Conservation (phyloP, 495 filamentous ascomycete genomes). For the Articulospora tetracladia region DNA sequence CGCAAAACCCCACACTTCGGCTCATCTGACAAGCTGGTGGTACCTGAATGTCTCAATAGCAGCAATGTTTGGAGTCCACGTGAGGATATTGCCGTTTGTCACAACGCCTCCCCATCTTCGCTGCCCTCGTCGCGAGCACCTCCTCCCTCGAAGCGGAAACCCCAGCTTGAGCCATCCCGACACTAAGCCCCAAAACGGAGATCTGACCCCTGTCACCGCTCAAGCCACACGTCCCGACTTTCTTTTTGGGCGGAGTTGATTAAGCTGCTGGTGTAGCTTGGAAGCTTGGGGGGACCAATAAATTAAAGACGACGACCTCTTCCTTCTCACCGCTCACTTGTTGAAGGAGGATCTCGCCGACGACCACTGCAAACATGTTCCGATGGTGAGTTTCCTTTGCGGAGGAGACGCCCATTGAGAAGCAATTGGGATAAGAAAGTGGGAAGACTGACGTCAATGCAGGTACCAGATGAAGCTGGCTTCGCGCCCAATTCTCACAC, state of each 20-base stretch:
- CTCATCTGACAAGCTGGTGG: constrained; percentile 1
- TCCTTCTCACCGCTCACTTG: not conserved
- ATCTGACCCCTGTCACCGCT: too few relatives aligned
- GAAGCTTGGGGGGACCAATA: too few relatives aligned
- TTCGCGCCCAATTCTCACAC: constrained; percentile 78
- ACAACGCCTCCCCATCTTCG: not conserved
- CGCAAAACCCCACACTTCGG: constrained; percentile 2
- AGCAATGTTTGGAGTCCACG: not conserved
- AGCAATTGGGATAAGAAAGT: not conserved
- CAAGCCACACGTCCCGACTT: not conserved
- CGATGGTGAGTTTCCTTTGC: constrained; percentile 18
- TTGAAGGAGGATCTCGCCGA: too few relatives aligned
- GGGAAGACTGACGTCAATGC: constrained; percentile 2
- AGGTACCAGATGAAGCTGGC: constrained; percentile 90
- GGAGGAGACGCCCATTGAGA: not conserved
- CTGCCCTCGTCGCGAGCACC: too few relatives aligned
- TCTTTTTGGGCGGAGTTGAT: not conserved
- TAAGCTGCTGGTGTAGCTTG: not conserved
- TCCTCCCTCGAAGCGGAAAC: not conserved
- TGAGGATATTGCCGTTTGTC: not conserved
- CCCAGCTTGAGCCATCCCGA: too few relatives aligned
- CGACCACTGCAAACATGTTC: constrained; percentile 19
- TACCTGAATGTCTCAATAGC: constrained; percentile 8
- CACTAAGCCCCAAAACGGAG: not conserved
- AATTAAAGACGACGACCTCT: not conserved